phyloP scores from a whole-genome alignment of 2,329 filamentous ascomycete species.

The Cladosporium sp. region DNA sequence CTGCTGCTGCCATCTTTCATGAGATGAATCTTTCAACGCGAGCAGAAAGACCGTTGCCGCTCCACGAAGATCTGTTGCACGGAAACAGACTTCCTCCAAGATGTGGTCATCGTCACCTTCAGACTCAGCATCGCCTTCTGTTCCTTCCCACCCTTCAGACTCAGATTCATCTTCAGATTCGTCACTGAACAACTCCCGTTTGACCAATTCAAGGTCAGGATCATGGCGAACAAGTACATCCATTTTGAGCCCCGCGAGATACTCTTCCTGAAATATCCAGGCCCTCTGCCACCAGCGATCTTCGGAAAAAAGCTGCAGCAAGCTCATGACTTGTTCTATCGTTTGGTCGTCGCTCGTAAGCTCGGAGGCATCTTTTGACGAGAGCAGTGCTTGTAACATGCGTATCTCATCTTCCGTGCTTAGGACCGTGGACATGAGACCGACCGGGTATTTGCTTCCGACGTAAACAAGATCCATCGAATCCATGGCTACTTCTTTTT shows the following conservation, averaged over 20 bases:
- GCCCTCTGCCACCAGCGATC: constrained; percentile 1
- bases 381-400: neutral
- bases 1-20: neutral
- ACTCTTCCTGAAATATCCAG: constrained; percentile 9
- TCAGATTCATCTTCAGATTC: too few relatives aligned
- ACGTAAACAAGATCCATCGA: constrained; percentile 9
- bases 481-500: neutral
- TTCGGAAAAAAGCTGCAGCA: neutral
- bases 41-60: constrained; percentile 2
- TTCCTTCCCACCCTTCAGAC: too few relatives aligned
- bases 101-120: too few relatives aligned
- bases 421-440: neutral
- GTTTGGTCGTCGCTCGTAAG: too few relatives aligned
- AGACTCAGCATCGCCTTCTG: too few relatives aligned
- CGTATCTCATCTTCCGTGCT: neutral
- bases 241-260: neutral
- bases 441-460: neutral
- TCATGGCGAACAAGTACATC: neutral
- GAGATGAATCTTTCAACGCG: too few relatives aligned
- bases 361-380: neutral
- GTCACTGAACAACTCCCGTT: neutral
- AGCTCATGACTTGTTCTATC: neutral
- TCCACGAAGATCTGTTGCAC: neutral
- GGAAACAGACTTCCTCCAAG: constrained; percentile 1
- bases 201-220: neutral